These are phyloP conservation scores for Hymenoscyphus salicellus DNA, from an alignment of 2,329 filamentous ascomycete species.

Conservation along the genomic window DNA sequence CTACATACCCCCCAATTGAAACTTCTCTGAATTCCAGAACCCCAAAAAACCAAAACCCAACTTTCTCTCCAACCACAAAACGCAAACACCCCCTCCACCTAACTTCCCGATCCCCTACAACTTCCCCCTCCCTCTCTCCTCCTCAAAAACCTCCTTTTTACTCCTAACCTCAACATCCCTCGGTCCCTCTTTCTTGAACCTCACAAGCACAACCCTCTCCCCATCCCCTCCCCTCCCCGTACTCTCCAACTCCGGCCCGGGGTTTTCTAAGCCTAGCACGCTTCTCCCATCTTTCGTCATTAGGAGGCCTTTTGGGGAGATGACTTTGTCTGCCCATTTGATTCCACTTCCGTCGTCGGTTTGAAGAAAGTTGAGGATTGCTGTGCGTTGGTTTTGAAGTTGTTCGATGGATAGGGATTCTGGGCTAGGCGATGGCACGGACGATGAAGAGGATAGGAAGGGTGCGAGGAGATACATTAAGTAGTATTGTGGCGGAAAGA, in stretches of 20 bases:
- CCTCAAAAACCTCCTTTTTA: conserved; percentile 49
- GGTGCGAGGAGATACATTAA: conserved; percentile 59
- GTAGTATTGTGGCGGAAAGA: conserved; percentile 89
- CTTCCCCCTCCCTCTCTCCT: conserved; percentile 40
- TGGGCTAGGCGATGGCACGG: no score
- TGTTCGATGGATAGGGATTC: conserved; percentile 27
- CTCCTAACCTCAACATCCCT: conserved; percentile 51
- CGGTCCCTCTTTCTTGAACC: conserved; percentile 51
- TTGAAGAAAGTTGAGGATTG: conserved; percentile 53
- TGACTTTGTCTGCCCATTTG: conserved; percentile 58
- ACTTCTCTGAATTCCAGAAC: no score
- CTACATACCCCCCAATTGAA: no score
- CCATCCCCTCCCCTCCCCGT: conserved; percentile 52
- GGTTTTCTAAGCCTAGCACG: conserved; percentile 56
- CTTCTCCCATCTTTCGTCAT: conserved; percentile 47
- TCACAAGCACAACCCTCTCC: conserved; percentile 57
- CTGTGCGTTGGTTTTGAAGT: conserved; percentile 49
- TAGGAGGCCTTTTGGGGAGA: conserved; percentile 51
- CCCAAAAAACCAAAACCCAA: no score
- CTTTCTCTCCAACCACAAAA: neutral
- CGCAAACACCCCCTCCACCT: no score
- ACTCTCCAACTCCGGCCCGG: conserved; percentile 53
- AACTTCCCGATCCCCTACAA: no score
- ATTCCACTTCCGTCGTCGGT: conserved; percentile 41
- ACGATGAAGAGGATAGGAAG: conserved; percentile 44